Base-by-base conservation (phyloP, 495 filamentous ascomycete species). In the Echria macrotheca region DNA sequence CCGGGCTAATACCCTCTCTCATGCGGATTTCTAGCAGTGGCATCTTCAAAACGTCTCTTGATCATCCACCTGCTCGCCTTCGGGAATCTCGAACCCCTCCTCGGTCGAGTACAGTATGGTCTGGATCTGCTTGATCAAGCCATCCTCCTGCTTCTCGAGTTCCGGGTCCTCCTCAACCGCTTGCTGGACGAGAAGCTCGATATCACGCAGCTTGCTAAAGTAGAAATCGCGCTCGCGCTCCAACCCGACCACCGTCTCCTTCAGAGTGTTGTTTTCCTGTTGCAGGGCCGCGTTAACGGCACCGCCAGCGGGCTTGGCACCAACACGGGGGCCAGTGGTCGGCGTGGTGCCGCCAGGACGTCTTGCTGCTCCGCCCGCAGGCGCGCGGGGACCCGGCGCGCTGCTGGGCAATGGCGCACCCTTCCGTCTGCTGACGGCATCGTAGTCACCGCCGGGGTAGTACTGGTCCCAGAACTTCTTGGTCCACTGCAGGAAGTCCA, bases 401-500 rank as follows among this genome's bases (percentile, higher is more conserved):
- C 44, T 23, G 19, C 69, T 49, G 26, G 87, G 75, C 19, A 82
- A 77, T 26, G 84, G 80, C 33, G 78, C 80, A 28, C 82, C 91
- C 70, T 94, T 95, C 64, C 93, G 80, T 53, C 93, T 82, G 38
- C 70, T 71, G 18, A 95, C 73, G 8, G 93, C 87, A 68, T 98
- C 93, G 70, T 98, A 98, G 54, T 97, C 93, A 44, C 88, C 88
- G 37, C 91, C 93, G 7, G 93, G 90, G 64, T 85, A 98, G 77
- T 96, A 89, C 63, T 96, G 91, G 63, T 98, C 94, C 93, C 93
- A 98, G 72, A 89, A 95, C 54, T 76, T 73, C 79, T 97, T 97
- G 44, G 79, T 83, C 87, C 88, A 98, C 73, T 98, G 93, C 26
- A 98, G 80, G 69, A 97, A 98, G 63, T 96, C 94, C 52, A 98